Percentiles rank a stretch among this genome's conserved stretches.
Conservation (phyloP, 2,329 filamentous ascomycete genomes). For the Fragosphaeria purpurea region DNA sequence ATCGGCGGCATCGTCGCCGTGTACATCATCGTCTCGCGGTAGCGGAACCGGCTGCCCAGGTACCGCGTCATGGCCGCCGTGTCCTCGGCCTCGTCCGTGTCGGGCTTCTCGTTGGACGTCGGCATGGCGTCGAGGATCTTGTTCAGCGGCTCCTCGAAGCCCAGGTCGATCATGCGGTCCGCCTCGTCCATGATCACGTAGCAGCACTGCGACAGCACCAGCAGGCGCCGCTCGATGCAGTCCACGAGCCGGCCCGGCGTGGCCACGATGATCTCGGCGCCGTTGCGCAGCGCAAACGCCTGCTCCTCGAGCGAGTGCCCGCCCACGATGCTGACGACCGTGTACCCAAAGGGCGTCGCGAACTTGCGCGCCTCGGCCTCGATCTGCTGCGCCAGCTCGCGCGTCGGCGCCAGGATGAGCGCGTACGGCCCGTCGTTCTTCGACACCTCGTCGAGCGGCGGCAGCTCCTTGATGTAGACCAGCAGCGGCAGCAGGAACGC, state of each 20-base stretch:
- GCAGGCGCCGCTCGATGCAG: conserved; percentile 84
- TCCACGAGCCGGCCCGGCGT: conserved; percentile 94
- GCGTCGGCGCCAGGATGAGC: conserved; percentile 92
- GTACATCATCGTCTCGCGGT: conserved; percentile 99
- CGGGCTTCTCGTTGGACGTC: conserved; percentile 88
- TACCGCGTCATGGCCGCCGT: conserved; percentile 73
- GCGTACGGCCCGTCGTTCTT: conserved; percentile 95
- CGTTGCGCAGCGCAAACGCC: conserved; percentile 77
- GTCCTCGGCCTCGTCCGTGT: conserved; percentile 85
- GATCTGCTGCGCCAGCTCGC: conserved; percentile 96
- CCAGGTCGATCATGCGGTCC: conserved; percentile 97
- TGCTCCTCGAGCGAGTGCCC: conserved; percentile 93
- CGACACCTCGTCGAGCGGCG: conserved; percentile 70
- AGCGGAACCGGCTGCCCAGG: conserved; percentile 64
- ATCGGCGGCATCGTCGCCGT: conserved; percentile 93
- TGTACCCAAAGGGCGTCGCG: conserved; percentile 81
- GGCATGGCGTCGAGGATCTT: conserved; percentile 94
- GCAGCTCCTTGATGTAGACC: conserved; percentile 87
- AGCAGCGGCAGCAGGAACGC: conserved; percentile 86
- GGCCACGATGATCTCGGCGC: conserved; percentile 96
- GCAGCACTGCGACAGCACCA: conserved; percentile 92
- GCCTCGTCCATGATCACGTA: conserved; percentile 99
- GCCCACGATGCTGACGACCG: conserved; percentile 94
- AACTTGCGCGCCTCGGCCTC: conserved; percentile 92
- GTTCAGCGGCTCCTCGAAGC: conserved; percentile 95